phyloP scores from a whole-genome alignment of 2,329 filamentous ascomycete species.

The Curvularia spicifera region DNA sequence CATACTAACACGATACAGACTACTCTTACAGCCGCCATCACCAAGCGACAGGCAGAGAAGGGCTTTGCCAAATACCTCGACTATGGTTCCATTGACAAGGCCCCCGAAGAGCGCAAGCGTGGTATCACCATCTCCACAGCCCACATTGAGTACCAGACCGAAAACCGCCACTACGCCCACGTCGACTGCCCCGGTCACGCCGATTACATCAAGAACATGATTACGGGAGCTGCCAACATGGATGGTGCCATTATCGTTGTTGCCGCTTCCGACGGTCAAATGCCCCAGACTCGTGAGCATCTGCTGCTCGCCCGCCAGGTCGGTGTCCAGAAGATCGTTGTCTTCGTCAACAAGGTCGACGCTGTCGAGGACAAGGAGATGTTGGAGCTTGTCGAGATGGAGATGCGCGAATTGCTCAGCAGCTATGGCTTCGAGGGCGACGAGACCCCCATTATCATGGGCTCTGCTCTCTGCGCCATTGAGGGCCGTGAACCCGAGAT shows the following conservation, averaged over 20 bases:
- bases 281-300: conserved; percentile 99
- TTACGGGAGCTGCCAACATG: conserved; percentile 99
- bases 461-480: conserved; percentile 92
- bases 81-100: conserved; percentile 98
- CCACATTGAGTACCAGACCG: conserved; percentile 98
- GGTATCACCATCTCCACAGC: conserved; percentile 99
- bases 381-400: conserved; percentile 99
- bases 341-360: conserved; percentile 99
- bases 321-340: conserved; percentile 96
- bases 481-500: conserved; percentile 88
- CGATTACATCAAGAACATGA: conserved; percentile 99
- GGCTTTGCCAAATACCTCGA: conserved; percentile 93
- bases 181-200: conserved; percentile 99
- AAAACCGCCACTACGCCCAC: conserved; percentile 95
- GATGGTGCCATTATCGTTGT: conserved; percentile 99
- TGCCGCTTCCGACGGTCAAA: conserved; percentile 97
- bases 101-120: conserved; percentile 98
- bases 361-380: conserved; percentile 97
- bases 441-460: conserved; percentile 95
- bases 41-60: conserved; percentile 95
- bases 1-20: conserved; percentile 66
- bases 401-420: conserved; percentile 95
- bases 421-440: conserved; percentile 98
- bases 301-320: conserved; percentile 97
- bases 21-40: conserved; percentile 97